Base-by-base conservation (phyloP, 768 basidiomycete genomes). In the Suillus spraguei region DNA sequence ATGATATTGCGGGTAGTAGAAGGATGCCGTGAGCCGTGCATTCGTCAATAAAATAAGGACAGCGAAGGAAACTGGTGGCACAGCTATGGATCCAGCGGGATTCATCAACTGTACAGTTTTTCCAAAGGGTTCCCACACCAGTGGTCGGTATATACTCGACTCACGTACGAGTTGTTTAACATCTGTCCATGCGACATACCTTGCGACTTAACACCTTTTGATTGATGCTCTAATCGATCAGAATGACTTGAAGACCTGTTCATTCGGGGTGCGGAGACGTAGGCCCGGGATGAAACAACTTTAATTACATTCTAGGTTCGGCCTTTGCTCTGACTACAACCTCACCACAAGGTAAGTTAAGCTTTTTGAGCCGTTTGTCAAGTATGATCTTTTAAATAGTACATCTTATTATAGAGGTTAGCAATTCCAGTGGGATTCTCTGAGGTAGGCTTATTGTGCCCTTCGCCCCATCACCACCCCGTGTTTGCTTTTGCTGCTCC, bases 321-420 rank as follows among this genome's bases (percentile, higher is more conserved):
- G 79, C 76, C 73, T 86, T 86, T 60, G 82, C 81, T 65, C 83
- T 72, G 58, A 83, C 74, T 35, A 83, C 79, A 41, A 82, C 68
- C 60, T 80, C 73, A 35, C 80, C 77, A 22, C 83, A 72, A 0
- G 81, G 81, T 38, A 80, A 72, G 28, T 77, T 62, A 50, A 76
- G 70, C 67, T 78, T 63, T 66, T 81, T 81, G 67, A 85, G 75
- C 46, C n/a, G 22, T 1, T 80, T 79, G 4, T 82, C 81, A 32
- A 83, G 71, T 66, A 83, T 74, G 39, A 73, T 60, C 67, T 84
- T 82, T 84, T 82, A 3, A 76, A 79, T 74, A 76, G 69, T 80
- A 82, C 4, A 71, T 63, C 74, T 68, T 17, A 39, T 55, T 5
- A 28, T 39, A 42, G 9, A 68, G 68, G 62, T 1, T 64, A 63